A percentile compares a stretch with the other conserved stretches of the same genome.
phyloP scores from a whole-genome alignment of 306 rosid genomes.

The Prunus salicina region DNA sequence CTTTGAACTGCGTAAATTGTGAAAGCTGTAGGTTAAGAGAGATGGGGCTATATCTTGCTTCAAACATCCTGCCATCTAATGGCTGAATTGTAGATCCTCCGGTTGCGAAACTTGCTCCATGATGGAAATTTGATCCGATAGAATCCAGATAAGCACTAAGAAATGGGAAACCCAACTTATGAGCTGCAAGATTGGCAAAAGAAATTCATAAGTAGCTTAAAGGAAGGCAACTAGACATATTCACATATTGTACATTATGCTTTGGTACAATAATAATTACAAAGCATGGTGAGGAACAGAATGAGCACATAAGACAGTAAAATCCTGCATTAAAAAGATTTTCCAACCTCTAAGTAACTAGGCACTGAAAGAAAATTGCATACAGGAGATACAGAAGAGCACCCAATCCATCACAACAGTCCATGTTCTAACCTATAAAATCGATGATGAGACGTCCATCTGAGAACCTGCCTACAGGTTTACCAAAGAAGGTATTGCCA shows the following conservation, averaged over 20 bases:
- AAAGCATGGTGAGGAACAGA: too few species aligned
- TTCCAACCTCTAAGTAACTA: too few species aligned
- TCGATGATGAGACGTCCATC: conserved; percentile 26
- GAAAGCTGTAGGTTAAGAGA: conserved; percentile 17
- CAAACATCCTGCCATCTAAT: conserved; percentile 17
- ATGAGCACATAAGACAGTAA: too few species aligned
- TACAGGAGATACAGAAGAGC: too few species aligned
- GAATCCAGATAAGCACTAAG: conserved; percentile 33
- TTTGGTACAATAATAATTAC: too few species aligned
- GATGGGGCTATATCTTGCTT: conserved; percentile 21
- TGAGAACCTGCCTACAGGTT: conserved; percentile 20
- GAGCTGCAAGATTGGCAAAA: conserved; percentile 18
- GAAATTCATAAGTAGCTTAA: not conserved
- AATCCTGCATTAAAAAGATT: too few species aligned
- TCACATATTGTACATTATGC: not conserved
- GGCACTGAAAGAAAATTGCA: too few species aligned
- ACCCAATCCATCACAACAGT: not conserved
- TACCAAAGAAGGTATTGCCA: conserved; percentile 19
- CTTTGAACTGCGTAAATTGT: conserved; percentile 23
- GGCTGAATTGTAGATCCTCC: conserved; percentile 27
- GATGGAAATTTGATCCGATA: conserved; percentile 8
- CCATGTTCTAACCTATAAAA: conserved; percentile 15
- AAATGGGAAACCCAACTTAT: conserved; percentile 16
- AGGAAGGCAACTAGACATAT: not conserved
- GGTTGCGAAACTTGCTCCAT: conserved; percentile 21